phyloP scores from a whole-genome alignment of 495 filamentous ascomycete species.

The Penicillium robsamsonii region DNA sequence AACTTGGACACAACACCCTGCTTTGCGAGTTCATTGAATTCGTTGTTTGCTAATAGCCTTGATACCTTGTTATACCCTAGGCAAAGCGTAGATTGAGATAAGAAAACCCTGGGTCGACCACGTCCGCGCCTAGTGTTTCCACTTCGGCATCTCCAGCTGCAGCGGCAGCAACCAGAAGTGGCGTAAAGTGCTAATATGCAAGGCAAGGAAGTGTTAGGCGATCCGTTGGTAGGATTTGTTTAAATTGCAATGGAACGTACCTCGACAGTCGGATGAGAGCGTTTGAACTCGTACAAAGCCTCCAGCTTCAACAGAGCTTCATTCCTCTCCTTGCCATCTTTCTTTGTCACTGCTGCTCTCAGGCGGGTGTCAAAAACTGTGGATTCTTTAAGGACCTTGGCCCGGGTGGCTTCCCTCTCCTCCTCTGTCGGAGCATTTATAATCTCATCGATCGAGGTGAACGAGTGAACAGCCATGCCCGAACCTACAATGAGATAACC shows the following conservation, averaged over 20 bases:
- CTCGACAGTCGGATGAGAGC: neutral
- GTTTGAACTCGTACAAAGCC: neutral
- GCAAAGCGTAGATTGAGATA: neutral
- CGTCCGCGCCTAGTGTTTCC: neutral
- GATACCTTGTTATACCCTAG: neutral
- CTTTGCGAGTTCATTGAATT: too few species aligned
- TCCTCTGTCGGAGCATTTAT: neutral
- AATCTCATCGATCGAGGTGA: neutral
- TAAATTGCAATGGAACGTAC: neutral
- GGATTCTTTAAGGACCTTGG: neutral
- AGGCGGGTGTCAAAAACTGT: neutral
- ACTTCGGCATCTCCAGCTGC: neutral
- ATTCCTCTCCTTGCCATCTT: neutral
- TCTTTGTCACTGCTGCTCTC: neutral
- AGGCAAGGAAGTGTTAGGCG: neutral
- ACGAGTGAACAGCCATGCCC: neutral
- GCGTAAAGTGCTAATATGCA: neutral
- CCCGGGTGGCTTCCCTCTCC: neutral
- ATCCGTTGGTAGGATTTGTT: neutral
- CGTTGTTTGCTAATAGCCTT: too few species aligned
- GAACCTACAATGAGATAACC: neutral
- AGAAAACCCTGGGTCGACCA: neutral
- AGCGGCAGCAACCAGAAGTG: neutral
- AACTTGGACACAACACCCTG: too few species aligned
- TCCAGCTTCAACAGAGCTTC: neutral